These are phyloP conservation scores for Cercospora janseana DNA, from an alignment of 2,329 filamentous ascomycete genomes.

Conservation along the genomic window DNA sequence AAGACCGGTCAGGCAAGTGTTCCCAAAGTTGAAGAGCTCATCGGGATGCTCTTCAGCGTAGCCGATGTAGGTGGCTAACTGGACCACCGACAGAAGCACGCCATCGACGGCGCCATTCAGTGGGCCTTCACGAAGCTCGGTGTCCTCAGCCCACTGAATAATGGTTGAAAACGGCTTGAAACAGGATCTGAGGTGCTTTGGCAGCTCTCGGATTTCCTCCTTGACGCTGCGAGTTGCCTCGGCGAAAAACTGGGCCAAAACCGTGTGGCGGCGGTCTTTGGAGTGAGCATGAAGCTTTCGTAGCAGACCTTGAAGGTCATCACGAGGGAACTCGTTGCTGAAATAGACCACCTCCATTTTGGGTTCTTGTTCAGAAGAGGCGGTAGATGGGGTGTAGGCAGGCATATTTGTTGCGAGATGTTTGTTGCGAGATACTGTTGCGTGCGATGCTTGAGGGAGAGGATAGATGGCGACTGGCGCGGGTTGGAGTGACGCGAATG, in stretches of 20 bases:
- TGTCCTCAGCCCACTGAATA: constrained; percentile 37
- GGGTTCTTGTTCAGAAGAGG: constrained; percentile 2
- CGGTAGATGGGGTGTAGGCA: constrained; percentile 8
- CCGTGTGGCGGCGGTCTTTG: constrained; percentile 41
- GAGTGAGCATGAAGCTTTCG: constrained; percentile 43
- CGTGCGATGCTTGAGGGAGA: background rate
- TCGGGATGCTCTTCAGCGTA: constrained; percentile 34
- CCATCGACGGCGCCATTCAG: constrained; percentile 49
- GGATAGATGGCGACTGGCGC: no score
- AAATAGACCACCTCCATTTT: constrained; percentile 42
- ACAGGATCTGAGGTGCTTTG: constrained; percentile 30
- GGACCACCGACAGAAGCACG: constrained; percentile 42
- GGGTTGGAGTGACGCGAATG: no score
- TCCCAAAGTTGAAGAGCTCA: constrained; percentile 21
- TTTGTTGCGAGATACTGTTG: no score
- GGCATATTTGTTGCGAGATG: background rate
- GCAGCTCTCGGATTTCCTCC: constrained; percentile 42
- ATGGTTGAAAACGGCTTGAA: constrained; percentile 44
- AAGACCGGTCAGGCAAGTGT: constrained; percentile 42
- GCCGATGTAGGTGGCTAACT: constrained; percentile 47
- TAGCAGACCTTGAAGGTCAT: constrained; percentile 44
- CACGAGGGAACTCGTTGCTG: constrained; percentile 51
- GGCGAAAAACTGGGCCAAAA: constrained; percentile 45
- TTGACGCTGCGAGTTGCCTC: constrained; percentile 43
- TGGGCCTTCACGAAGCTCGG: constrained; percentile 42